Base-by-base conservation (phyloP, 768 basidiomycete species). In the Russula dissimulans region DNA sequence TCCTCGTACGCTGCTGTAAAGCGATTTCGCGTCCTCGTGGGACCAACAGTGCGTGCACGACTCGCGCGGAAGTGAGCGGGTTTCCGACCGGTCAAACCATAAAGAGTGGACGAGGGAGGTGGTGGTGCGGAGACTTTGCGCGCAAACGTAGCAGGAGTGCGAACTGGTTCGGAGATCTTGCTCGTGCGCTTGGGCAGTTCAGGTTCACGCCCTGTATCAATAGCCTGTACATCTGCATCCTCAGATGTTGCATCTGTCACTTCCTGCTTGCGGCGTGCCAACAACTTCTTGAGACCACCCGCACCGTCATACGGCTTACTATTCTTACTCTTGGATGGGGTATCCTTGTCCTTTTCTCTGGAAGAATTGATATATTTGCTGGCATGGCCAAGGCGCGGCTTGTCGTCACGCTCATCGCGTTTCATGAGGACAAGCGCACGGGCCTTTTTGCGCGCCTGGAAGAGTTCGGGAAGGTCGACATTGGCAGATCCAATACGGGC, bases 271-370 rank as follows among this genome's bases (percentile, higher is more conserved):
- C 84, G 75, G 64, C 81, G 79, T 22, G 85, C 83, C 42, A 90
- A 71, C 70, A 88, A 73, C 67, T 85, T 90, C 76, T 86, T 89
- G 79, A 89, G 84, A 0, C 87, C 86, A 54, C 88, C 86, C 62
- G 83, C 81, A 7, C 88, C 89, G 1, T 87, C 84, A 66, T 91
- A 91, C 4, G 89, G 89, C 67, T 90, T 90, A 26, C 60, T 70
- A 39, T 70, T 71, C 43, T 72, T 67, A 45, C 70, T 75, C 66
- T 77, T 70, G 48, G 68, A 70, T 5, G 67, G 67, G 68, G 76
- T 72, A 36, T 66, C 52, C 56, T 66, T 66, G 18, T 56, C 63
- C 52, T 53, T 64, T 22, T 54, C 51, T 57, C 59, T 64, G 65
- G 73, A 67, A 55, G 65, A 64, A 18, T 38, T 48, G 58, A 65